Base-by-base conservation (phyloP, 805 yeast species). In the Starmerella etchellsii region DNA sequence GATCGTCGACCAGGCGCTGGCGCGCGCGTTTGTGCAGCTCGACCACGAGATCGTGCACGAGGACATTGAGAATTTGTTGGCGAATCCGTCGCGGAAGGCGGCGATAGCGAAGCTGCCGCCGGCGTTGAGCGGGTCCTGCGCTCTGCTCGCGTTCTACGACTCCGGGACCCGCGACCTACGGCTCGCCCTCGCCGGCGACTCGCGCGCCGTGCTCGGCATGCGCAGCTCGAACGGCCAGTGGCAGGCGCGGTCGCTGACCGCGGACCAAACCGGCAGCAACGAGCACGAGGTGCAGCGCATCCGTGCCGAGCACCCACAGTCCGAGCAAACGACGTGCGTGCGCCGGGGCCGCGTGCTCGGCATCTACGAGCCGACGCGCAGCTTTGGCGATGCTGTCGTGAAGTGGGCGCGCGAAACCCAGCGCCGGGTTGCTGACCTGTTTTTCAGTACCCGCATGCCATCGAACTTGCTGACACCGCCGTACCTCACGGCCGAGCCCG, bases 401-500 rank as follows among this genome's bases (percentile, higher is more conserved):
- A 91, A 91, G 57, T 71, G 94, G 68, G 74, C 85, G 25, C 66
- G 68, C 28, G 74, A 77, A 19, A 70, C 83, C 42, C 96, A 93
- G 54, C 78, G 78, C 36, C 64, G 69, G 43, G 69, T 81, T 20
- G 78, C 82, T 51, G 70, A 78, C 46, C 77, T 76, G 52, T 78
- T 85, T 50, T 87, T 88, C 57, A 93, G 95, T 27, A 71, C 88
- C 56, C 63, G 71, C 43, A 53, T 63, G 15, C 72, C 81, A 20
- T 65, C 66, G 32, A 93, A 93, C 25, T 69, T 83, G 45, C 67
- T 76, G 44, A 79, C 95, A 2, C 98, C 98, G 3, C 98, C 98
- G 0, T 91, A 91, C 59, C 96, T 91, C 28, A 91, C 98, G 1
- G 97, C 98, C 1, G 87, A 80, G 58, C 98, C 98, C 0, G 94